Base-by-base conservation (phyloP, 352 stramenopile genomes). In the Globisporangium uncinulatum region DNA sequence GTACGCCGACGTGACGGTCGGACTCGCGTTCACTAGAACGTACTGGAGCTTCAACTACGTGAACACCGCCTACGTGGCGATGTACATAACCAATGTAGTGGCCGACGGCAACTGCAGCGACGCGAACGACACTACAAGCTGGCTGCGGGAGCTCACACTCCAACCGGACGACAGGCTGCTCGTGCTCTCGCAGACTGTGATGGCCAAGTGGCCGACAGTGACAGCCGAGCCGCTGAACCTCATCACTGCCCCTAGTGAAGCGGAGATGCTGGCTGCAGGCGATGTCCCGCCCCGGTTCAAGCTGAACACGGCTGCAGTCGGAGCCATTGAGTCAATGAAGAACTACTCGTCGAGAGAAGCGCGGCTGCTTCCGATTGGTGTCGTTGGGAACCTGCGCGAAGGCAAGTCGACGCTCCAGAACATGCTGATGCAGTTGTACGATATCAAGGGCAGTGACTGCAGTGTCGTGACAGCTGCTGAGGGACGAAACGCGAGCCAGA, bases 21-120 rank as follows among this genome's bases (percentile, higher is more conserved):
- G 39, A 15, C 39, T 44, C 10, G 39, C 39, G 14, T 44, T 44
- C 39, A 19, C 39, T 19, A 10, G 39, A 6, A 44, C 39, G 39
- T 44, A 19, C 39, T 44, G 39, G 39, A 44, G 39, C 39, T 44
- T 44, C 39, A 44, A 44, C 39, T 44, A 44, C 39, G 39, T 44
- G 39, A 44, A 44, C 39, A 44, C 39, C 13, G 39, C 39, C 13
- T 44, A 44, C 39, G 39, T 44, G 13, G 39, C 39, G 39, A 19
- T 44, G 10, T 44, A 44, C 39, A n/a, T 44, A 3, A 13, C 39
- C 13, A 17, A 17, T 15, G n/a, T 17, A 8, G 39, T 44, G 14
- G 39, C 15, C 13, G 39, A 44, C 7, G 39, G 39, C 13, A 44
- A 44, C 39, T 44, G 39, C 15, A 44, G 39, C 11, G 39, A 44